Conservation (phyloP, 352 stramenopile species). For the Globisporangium yorkense region DNA sequence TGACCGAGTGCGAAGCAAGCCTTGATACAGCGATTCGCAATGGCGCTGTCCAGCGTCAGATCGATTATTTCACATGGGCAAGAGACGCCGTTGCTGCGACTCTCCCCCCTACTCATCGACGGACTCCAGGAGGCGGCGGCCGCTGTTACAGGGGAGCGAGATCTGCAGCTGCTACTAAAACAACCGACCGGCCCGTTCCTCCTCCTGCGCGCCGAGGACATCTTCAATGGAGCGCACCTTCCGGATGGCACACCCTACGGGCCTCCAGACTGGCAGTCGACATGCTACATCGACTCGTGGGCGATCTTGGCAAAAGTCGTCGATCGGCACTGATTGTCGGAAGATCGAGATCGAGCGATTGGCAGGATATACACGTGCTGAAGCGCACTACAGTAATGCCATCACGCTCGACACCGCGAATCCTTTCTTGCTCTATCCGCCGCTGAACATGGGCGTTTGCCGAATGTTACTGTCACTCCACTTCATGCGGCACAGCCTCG, state of each 20-base stretch:
- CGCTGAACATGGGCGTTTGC: too few relatives aligned
- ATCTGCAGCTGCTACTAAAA: not conserved
- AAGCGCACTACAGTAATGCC: too few relatives aligned
- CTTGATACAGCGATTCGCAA: not conserved
- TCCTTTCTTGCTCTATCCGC: too few relatives aligned
- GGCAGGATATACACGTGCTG: too few relatives aligned
- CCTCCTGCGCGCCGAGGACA: not conserved
- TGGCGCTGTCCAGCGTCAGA: not conserved
- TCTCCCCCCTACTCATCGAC: not conserved
- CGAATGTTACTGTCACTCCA: too few relatives aligned
- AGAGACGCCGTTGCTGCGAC: not conserved
- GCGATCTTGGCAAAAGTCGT: not conserved
- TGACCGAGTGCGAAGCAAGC: not conserved
- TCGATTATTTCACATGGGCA: not conserved
- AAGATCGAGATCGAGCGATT: too few relatives aligned
- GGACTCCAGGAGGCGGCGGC: not conserved
- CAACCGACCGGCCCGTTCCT: not conserved
- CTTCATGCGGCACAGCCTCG: too few relatives aligned
- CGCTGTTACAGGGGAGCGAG: too few relatives aligned
- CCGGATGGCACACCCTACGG: not conserved
- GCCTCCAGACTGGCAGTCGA: not conserved
- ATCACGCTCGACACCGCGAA: too few relatives aligned
- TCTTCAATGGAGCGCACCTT: not conserved
- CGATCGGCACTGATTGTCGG: too few relatives aligned
- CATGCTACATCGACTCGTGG: not conserved